These are phyloP conservation scores for Diaporthe batatas DNA, from an alignment of 2,329 filamentous ascomycete genomes.

Conservation along the genomic window DNA sequence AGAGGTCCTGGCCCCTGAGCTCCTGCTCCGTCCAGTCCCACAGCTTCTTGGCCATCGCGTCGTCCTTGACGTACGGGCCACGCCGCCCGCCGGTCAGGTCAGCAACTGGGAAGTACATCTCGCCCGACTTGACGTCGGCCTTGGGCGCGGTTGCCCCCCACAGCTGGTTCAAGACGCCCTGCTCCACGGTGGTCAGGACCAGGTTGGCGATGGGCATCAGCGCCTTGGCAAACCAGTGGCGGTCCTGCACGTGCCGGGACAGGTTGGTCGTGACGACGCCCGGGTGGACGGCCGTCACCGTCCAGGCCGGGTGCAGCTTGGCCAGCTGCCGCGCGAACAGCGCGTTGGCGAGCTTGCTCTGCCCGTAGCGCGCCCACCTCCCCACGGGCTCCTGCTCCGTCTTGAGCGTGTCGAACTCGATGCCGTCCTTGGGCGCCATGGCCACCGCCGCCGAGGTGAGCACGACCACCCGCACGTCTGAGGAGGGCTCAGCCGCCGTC, in stretches of 20 bases:
- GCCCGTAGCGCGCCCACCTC: constrained; percentile 47
- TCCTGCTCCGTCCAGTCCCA: constrained; percentile 55
- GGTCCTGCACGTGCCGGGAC: constrained; percentile 6
- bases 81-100: constrained; percentile 44
- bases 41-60: constrained; percentile 49
- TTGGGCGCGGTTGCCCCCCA: constrained; percentile 37
- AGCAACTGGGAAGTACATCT: constrained; percentile 53
- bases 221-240: constrained; percentile 26
- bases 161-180: constrained; percentile 37
- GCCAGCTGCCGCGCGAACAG: constrained; percentile 49
- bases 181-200: constrained; percentile 45
- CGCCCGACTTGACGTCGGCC: constrained; percentile 45
- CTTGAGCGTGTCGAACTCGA: constrained; percentile 50
- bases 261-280: constrained; percentile 50
- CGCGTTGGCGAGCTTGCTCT: constrained; percentile 51
- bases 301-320: constrained; percentile 46
- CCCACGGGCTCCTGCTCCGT: constrained; percentile 43
- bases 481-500: constrained; percentile 45
- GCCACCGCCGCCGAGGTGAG: constrained; percentile 48
- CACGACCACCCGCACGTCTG: constrained; percentile 50
- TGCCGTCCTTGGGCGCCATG: constrained; percentile 43
- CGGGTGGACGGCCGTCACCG: constrained; percentile 47
- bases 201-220: constrained; percentile 41
- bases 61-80: constrained; percentile 45
- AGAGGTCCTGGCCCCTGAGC: constrained; percentile 40